Evolutionary conservation across 2,329 filamentous ascomycete species (phyloP).

Genomic region (Aspergillus puulaauensis): DNA sequence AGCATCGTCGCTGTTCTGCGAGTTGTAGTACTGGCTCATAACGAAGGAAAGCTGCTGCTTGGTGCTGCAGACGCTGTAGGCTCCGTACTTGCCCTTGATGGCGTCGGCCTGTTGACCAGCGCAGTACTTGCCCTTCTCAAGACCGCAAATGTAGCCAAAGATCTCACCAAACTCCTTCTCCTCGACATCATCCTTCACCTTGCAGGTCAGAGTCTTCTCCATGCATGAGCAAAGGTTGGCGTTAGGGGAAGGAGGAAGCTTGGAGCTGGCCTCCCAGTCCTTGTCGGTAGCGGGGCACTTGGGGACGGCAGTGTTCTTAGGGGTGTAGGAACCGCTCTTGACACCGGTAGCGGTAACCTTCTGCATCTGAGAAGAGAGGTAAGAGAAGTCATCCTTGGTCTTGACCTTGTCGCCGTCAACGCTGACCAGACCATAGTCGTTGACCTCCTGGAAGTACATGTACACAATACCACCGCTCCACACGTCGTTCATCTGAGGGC

Average conservation of each 20-base stretch:
- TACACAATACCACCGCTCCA: constrained; percentile 98
- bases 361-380: constrained; percentile 68
- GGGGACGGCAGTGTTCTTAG: constrained; percentile 67
- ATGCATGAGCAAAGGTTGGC: constrained; percentile 81
- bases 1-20: constrained; percentile 33
- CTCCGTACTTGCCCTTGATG: constrained; percentile 45
- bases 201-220: constrained; percentile 70
- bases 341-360: constrained; percentile 67
- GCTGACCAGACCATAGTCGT: constrained; percentile 71
- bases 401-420: constrained; percentile 64
- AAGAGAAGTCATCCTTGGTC: constrained; percentile 72
- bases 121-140: constrained; percentile 31
- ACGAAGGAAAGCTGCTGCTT: constrained; percentile 48
- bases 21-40: constrained; percentile 48
- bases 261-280: constrained; percentile 67
- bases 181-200: constrained; percentile 58
- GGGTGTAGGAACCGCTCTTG: constrained; percentile 65
- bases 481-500: constrained; percentile 74
- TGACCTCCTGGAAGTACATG: constrained; percentile 93
- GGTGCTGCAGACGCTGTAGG: constrained; percentile 49
- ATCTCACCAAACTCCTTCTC: constrained; percentile 59
- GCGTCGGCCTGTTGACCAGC: constrained; percentile 41
- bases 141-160: constrained; percentile 58
- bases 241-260: constrained; percentile 82
- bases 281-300: constrained; percentile 67